Evolutionary conservation across 2,329 filamentous ascomycete genomes (phyloP).

Genomic region (Penicillium rolfsii): DNA sequence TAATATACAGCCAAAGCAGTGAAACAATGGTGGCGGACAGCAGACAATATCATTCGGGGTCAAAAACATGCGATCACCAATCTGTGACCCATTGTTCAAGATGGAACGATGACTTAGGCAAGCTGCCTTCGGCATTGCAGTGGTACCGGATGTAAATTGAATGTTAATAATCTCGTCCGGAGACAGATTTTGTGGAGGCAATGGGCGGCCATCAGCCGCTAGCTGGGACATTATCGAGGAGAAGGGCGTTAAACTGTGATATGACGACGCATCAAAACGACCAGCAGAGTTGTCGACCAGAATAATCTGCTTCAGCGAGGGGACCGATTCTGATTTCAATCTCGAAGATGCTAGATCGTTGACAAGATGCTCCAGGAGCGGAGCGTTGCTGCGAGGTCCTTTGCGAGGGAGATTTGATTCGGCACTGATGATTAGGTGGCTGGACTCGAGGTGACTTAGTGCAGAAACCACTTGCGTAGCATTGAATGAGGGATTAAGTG

Average conservation of each 20-base stretch:
- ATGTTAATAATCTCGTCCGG: slow-evolving; percentile 83
- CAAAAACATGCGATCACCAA: slow-evolving; percentile 83
- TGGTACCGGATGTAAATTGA: slow-evolving; percentile 97
- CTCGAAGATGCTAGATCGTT: slow-evolving; percentile 50
- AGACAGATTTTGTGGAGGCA: slow-evolving; percentile 55
- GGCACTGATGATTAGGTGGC: slow-evolving; percentile 79
- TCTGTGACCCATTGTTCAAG: slow-evolving; percentile 86
- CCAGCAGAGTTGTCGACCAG: slow-evolving; percentile 76
- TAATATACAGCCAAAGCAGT: slow-evolving; percentile 86
- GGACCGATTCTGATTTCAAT: slow-evolving; percentile 62
- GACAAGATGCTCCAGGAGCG: slow-evolving; percentile 59
- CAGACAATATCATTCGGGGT: slow-evolving; percentile 69
- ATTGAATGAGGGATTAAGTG: slow-evolving; percentile 89
- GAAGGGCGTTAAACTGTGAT: slow-evolving; percentile 53
- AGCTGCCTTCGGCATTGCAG: slow-evolving; percentile 85
- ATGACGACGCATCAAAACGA: slow-evolving; percentile 51
- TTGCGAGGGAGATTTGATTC: slow-evolving; percentile 80
- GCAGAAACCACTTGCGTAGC: slow-evolving; percentile 75
- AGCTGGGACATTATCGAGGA: slow-evolving; percentile 50
- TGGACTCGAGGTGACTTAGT: slow-evolving; percentile 71
- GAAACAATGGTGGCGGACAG: slow-evolving; percentile 62
- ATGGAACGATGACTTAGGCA: slow-evolving; percentile 85
- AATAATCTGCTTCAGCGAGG: slow-evolving; percentile 71
- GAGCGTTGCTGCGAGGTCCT: slow-evolving; percentile 61
- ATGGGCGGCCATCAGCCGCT: slow-evolving; percentile 40